Percentiles rank a stretch among this genome's conserved stretches.
These are phyloP conservation scores for Phaseolus coccineus DNA, from an alignment of 331 rosid species.

Conservation along the genomic window DNA sequence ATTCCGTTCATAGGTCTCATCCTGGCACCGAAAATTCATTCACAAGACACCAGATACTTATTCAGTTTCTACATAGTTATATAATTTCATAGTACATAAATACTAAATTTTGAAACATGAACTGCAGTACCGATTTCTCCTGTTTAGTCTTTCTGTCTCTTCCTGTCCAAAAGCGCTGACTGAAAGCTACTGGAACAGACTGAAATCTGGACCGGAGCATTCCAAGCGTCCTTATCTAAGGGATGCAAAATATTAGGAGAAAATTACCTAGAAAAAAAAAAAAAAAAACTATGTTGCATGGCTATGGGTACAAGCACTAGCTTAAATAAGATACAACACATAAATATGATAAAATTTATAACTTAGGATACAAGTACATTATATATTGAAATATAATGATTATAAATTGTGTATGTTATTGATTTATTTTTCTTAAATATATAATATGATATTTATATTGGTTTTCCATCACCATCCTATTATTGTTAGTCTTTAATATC, in stretches of 20 bases:
- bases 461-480: neutral
- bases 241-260: slow-evolving; percentile 47
- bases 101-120: slow-evolving; percentile 45
- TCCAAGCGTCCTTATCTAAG: slow-evolving; percentile 96
- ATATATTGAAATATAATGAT: neutral
- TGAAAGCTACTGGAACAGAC: slow-evolving; percentile 81
- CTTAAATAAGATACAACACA: neutral
- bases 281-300: neutral
- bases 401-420: neutral
- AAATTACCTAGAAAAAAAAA: slow-evolving; percentile 35
- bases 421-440: neutral
- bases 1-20: slow-evolving; percentile 50
- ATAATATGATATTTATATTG: neutral
- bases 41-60: neutral
- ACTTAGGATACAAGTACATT: neutral
- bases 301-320: neutral
- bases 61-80: slow-evolving; percentile 6
- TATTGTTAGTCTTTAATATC: neutral
- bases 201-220: slow-evolving; percentile 95
- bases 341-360: neutral
- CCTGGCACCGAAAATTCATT: slow-evolving; percentile 59
- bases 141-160: slow-evolving; percentile 32
- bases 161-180: slow-evolving; percentile 74
- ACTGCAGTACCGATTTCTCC: slow-evolving; percentile 50
- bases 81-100: slow-evolving; percentile 28